These are phyloP conservation scores for Lipomyces lipofer DNA, from an alignment of 805 yeast genomes.

Conservation along the genomic window DNA sequence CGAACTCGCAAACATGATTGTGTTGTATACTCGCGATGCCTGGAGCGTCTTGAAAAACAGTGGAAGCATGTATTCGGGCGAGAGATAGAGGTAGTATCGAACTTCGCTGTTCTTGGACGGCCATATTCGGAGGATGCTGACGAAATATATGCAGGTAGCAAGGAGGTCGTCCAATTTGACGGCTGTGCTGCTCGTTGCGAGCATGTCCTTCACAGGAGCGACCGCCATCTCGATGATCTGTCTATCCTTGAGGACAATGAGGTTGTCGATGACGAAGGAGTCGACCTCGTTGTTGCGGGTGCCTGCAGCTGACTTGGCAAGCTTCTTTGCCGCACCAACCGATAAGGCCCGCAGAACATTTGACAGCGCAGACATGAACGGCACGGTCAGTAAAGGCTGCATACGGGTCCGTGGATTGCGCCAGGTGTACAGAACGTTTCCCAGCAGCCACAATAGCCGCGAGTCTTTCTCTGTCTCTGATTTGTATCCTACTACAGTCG, in stretches of 20 bases:
- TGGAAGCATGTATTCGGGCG: conserved; percentile 24
- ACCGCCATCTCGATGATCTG: conserved; percentile 15
- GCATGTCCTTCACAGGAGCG: conserved; percentile 10
- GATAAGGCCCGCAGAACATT: conserved; percentile 14
- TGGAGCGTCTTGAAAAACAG: conserved; percentile 17
- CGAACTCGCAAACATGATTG: conserved; percentile 1
- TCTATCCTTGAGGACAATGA: conserved; percentile 14
- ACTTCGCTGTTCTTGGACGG: conserved; percentile 20
- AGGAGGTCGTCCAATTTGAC: neutral
- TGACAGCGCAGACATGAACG: conserved; percentile 18
- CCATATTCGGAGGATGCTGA: conserved; percentile 24
- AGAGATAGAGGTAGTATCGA: conserved; percentile 21
- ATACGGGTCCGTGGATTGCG: neutral
- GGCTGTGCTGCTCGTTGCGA: neutral
- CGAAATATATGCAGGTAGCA: conserved; percentile 17
- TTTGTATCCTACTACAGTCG: neutral
- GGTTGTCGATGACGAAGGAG: conserved; percentile 3
- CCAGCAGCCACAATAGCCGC: conserved; percentile 18
- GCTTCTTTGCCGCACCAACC: neutral
- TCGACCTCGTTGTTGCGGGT: neutral
- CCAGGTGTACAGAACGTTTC: conserved; percentile 19
- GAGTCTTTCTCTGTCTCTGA: neutral
- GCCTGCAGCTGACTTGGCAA: conserved; percentile 9
- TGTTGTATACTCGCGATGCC: conserved; percentile 7
- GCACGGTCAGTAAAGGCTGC: neutral